Evolutionary conservation across 2,329 filamentous ascomycete species (phyloP).

Genomic region (Laburnicola sp.): DNA sequence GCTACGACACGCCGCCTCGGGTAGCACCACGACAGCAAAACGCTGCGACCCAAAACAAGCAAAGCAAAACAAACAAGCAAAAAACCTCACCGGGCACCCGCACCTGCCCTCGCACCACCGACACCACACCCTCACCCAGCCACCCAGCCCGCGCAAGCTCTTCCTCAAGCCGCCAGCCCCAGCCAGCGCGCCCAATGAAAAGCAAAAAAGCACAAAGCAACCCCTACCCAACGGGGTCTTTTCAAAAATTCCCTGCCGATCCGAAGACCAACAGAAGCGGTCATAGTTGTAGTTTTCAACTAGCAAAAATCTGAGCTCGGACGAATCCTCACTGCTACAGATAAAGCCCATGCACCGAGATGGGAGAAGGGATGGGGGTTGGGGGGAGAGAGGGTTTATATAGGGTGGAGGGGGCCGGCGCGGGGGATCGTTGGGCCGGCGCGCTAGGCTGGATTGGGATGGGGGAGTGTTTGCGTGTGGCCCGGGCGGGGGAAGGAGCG

Average conservation of each 20-base stretch:
- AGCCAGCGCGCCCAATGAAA: constrained; percentile 9
- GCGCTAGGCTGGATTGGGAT: no score
- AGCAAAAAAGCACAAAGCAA: neutral
- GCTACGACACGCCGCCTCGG: no score
- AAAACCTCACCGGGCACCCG: no score
- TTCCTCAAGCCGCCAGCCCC: constrained; percentile 7
- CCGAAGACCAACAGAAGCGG: constrained; percentile 69
- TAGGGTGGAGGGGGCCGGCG: neutral
- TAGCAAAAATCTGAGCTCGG: constrained; percentile 69
- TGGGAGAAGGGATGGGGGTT: constrained; percentile 1
- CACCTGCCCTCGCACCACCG: no score
- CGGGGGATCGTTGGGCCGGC: no score
- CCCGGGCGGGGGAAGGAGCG: no score
- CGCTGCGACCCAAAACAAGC: no score
- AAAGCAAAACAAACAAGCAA: no score
- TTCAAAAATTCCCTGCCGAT: constrained; percentile 77
- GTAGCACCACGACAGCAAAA: no score
- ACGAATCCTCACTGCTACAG: constrained; percentile 14
- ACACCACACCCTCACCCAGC: no score
- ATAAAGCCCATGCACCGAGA: constrained; percentile 15
- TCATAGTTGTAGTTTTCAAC: constrained; percentile 77
- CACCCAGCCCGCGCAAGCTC: neutral
- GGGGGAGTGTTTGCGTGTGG: no score
- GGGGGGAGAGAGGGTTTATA: constrained; percentile 6
- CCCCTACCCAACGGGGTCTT: constrained; percentile 22